A percentile compares a stretch with the other conserved stretches of the same genome.
Evolutionary conservation across 1,284 basidiomycete genomes (phyloP).

Genomic region (Sanghuangporus sanghuang): DNA sequence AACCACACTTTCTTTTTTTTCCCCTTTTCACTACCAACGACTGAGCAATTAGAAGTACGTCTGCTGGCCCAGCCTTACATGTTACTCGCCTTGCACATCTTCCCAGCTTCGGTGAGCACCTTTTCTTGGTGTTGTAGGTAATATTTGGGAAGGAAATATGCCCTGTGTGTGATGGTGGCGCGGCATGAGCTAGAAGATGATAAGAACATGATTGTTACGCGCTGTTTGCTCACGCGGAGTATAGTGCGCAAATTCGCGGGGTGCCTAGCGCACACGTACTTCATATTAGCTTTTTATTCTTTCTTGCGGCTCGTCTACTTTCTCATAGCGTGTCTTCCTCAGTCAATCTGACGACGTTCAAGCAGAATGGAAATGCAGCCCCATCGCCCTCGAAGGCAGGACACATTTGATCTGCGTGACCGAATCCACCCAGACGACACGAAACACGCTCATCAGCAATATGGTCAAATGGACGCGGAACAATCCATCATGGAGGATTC

Average conservation of each 20-base stretch:
- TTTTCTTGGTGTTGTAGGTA: neutral
- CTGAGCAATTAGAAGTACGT: neutral
- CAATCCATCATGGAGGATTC: constrained; percentile 77
- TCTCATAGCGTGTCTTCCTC: neutral
- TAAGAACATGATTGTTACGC: neutral
- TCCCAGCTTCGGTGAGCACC: neutral
- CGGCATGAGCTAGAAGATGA: neutral
- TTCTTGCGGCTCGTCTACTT: neutral
- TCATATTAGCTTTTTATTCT: neutral
- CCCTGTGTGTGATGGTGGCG: neutral
- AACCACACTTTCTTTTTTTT: neutral
- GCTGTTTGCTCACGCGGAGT: neutral
- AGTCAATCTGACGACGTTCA: neutral
- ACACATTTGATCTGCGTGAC: constrained; percentile 67
- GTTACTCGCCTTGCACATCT: neutral
- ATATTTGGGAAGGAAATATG: neutral
- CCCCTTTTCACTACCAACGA: neutral
- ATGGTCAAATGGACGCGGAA: constrained; percentile 57
- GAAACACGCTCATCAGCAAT: constrained; percentile 34
- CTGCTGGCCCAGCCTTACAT: neutral
- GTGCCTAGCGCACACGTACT: neutral
- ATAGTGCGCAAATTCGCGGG: neutral
- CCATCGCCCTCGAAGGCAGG: constrained; percentile 34
- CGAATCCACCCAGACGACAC: constrained; percentile 58
- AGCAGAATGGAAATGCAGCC: constrained; percentile 6